Conservation (phyloP, 495 filamentous ascomycete species). For the Aspergillus ellipticus region DNA sequence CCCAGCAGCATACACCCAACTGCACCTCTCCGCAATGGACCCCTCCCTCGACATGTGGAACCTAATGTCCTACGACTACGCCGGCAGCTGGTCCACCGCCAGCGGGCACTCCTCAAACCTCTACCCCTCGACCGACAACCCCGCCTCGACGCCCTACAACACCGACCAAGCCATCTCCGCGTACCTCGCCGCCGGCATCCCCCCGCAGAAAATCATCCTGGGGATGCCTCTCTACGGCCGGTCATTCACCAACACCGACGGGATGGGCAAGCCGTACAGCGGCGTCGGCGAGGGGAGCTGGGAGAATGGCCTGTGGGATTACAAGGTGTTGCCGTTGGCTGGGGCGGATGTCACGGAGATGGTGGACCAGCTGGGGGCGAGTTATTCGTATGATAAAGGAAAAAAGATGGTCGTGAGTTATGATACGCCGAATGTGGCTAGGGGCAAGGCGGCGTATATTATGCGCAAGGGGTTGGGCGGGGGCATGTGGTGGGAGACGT, state of each 20-base stretch:
- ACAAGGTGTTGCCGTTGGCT: conserved; percentile 44
- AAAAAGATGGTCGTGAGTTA: conserved; percentile 68
- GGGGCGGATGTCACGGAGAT: conserved; percentile 8
- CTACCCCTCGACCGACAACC: conserved; percentile 49
- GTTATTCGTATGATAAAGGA: conserved; percentile 63
- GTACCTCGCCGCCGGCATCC: conserved; percentile 56
- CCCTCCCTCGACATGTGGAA: conserved; percentile 71
- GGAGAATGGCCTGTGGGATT: conserved; percentile 81
- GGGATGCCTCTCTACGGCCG: conserved; percentile 89
- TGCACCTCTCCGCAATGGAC: conserved; percentile 67
- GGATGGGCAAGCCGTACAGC: conserved; percentile 62
- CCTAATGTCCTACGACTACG: conserved; percentile 78
- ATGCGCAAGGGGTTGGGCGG: conserved; percentile 62
- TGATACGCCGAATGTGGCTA: conserved; percentile 60
- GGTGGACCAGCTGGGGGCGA: conserved; percentile 39
- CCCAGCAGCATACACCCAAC: conserved; percentile 59
- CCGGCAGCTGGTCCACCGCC: conserved; percentile 65
- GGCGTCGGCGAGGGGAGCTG: conserved; percentile 64
- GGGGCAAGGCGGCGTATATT: conserved; percentile 64
- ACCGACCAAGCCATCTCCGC: conserved; percentile 45
- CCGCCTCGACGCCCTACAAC: conserved; percentile 54
- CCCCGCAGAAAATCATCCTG: conserved; percentile 67
- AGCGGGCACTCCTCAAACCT: conserved; percentile 82
- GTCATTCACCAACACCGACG: conserved; percentile 67
- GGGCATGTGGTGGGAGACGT: conserved; percentile 89